These are phyloP conservation scores for Nakazawaea wyomingensis DNA, from an alignment of 805 yeast genomes.

Conservation along the genomic window DNA sequence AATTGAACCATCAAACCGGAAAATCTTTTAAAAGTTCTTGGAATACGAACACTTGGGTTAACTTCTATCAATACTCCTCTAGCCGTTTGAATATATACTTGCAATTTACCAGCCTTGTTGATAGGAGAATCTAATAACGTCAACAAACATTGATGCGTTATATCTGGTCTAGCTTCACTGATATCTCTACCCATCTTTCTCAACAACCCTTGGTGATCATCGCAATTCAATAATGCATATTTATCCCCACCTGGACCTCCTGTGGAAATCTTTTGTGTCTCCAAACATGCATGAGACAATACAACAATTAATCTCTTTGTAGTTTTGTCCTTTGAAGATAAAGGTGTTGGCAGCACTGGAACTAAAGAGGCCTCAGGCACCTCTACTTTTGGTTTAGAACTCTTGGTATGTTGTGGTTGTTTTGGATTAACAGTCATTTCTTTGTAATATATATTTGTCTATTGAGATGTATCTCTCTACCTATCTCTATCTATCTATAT, in stretches of 20 bases:
- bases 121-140: slow-evolving; percentile 96
- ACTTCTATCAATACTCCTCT: slow-evolving; percentile 93
- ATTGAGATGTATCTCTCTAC: background rate
- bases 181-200: slow-evolving; percentile 97
- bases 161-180: slow-evolving; percentile 98
- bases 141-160: slow-evolving; percentile 94
- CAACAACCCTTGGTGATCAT: slow-evolving; percentile 93
- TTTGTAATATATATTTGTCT: background rate
- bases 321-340: slow-evolving; percentile 78
- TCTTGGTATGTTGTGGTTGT: slow-evolving; percentile 41
- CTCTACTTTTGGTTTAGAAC: slow-evolving; percentile 20
- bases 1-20: slow-evolving; percentile 97
- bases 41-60: slow-evolving; percentile 94
- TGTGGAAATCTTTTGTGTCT: slow-evolving; percentile 84
- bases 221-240: slow-evolving; percentile 91
- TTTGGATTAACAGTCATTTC: slow-evolving; percentile 1
- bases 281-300: slow-evolving; percentile 92
- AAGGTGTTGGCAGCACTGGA: slow-evolving; percentile 79
- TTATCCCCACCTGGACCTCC: slow-evolving; percentile 82
- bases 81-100: slow-evolving; percentile 94
- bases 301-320: slow-evolving; percentile 90
- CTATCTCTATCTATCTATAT: background rate
- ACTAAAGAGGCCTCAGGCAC: slow-evolving; percentile 62
- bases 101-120: slow-evolving; percentile 94
- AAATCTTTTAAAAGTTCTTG: slow-evolving; percentile 96